Evolutionary conservation across 176 grass and related monocot species (phyloP).

Genomic region (Triticum timopheevii): DNA sequence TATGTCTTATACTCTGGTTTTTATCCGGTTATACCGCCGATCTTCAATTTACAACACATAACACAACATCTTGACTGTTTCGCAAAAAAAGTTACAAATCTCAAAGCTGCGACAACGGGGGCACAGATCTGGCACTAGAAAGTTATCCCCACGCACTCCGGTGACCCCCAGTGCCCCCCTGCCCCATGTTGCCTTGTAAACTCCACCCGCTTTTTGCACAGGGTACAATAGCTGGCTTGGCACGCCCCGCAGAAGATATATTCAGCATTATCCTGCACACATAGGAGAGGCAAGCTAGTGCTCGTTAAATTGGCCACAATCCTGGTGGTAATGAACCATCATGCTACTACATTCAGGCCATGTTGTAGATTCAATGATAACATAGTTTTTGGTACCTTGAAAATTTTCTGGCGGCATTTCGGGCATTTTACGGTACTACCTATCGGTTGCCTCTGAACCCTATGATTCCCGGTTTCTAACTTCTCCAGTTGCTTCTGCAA

Average conservation of each 20-base stretch:
- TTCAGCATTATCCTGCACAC: constrained; percentile 20
- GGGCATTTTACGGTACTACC: constrained; percentile 15
- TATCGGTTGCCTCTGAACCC: neutral
- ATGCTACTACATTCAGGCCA: neutral
- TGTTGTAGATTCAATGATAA: neutral
- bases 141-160: constrained; percentile 13
- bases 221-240: constrained; percentile 32
- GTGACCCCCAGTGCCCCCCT: constrained; percentile 8
- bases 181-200: neutral
- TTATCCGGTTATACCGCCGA: no score
- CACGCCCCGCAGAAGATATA: constrained; percentile 59
- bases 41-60: neutral
- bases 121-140: neutral
- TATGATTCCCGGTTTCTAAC: neutral
- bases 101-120: neutral
- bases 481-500: neutral
- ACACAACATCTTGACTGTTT: neutral
- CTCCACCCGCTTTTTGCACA: constrained; percentile 25
- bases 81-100: neutral
- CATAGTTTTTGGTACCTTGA: constrained; percentile 1
- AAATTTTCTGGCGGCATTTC: constrained; percentile 25
- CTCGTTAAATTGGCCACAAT: no score
- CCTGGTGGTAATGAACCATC: no score
- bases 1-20: no score
- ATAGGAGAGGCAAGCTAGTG: neutral